Conservation (phyloP, 805 yeast genomes). For the Yamadazyma olivae region DNA sequence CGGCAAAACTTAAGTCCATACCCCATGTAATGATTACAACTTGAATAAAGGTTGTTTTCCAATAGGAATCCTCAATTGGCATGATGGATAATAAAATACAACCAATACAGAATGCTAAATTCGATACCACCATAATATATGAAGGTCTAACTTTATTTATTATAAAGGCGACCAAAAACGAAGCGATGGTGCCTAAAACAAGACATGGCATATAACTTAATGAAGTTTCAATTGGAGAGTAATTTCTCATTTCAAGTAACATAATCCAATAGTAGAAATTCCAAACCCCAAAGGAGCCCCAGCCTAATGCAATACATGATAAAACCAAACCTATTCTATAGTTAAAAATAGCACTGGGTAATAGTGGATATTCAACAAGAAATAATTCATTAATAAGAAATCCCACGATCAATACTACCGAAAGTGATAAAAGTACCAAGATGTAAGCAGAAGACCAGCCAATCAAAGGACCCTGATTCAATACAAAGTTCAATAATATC, state of each 20-base stretch:
- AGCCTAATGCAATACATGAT: slow-evolving; percentile 54
- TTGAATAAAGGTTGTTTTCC: slow-evolving; percentile 54
- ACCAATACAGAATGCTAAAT: slow-evolving; percentile 55
- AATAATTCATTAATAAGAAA: slow-evolving; percentile 52
- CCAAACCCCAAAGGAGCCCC: slow-evolving; percentile 80
- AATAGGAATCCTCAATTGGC: slow-evolving; percentile 60
- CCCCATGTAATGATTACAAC: slow-evolving; percentile 62
- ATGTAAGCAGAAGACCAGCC: slow-evolving; percentile 66
- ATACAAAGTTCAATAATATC: slow-evolving; percentile 60
- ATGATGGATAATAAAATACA: slow-evolving; percentile 49
- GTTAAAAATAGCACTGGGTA: slow-evolving; percentile 50
- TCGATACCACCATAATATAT: slow-evolving; percentile 46
- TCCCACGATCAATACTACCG: slow-evolving; percentile 35
- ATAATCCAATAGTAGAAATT: slow-evolving; percentile 60
- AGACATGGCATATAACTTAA: slow-evolving; percentile 47
- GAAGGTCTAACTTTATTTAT: slow-evolving; percentile 49
- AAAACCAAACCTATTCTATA: slow-evolving; percentile 47
- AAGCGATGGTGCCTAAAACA: slow-evolving; percentile 55
- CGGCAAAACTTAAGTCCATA: slow-evolving; percentile 78
- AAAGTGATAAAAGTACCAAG: slow-evolving; percentile 52
- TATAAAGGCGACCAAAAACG: slow-evolving; percentile 47
- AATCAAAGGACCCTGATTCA: slow-evolving; percentile 73
- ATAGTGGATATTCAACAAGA: slow-evolving; percentile 45
- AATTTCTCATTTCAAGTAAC: slow-evolving; percentile 46
- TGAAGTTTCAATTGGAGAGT: slow-evolving; percentile 29